These are phyloP conservation scores for Saccharomycopsis sp. DNA, from an alignment of 805 yeast genomes.

Conservation along the genomic window DNA sequence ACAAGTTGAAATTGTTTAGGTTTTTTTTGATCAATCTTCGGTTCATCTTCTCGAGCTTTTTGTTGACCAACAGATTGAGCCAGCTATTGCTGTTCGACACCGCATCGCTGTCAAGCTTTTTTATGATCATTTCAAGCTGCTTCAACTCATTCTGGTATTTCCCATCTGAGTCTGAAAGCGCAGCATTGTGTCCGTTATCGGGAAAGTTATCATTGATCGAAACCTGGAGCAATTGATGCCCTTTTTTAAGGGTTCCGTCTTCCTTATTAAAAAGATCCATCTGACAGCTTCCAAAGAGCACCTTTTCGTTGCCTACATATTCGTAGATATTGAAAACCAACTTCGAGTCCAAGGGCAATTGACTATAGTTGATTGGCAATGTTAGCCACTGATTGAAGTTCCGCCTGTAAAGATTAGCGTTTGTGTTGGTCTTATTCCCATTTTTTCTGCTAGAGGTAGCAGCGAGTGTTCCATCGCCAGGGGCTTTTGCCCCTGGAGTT, in stretches of 20 bases:
- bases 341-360: constrained; percentile 57
- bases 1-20: constrained; percentile 26
- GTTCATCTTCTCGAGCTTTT: constrained; percentile 16
- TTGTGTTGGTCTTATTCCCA: constrained; percentile 22
- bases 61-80: constrained; percentile 14
- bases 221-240: constrained; percentile 54
- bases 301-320: constrained; percentile 45
- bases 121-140: constrained; percentile 8
- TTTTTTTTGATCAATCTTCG: constrained; percentile 11
- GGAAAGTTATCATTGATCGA: constrained; percentile 32
- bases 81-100: constrained; percentile 9
- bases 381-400: constrained; percentile 70
- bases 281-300: constrained; percentile 55
- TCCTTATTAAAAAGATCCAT: constrained; percentile 50
- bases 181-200: constrained; percentile 25
- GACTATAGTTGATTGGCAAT: constrained; percentile 65
- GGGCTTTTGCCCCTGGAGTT: not conserved
- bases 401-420: constrained; percentile 27
- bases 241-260: constrained; percentile 59
- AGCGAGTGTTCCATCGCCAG: not conserved
- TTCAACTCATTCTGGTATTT: constrained; percentile 17
- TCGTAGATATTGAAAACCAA: constrained; percentile 64
- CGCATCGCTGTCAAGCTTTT: constrained; percentile 9
- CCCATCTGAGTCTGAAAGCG: constrained; percentile 29
- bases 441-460: not conserved